phyloP scores from a whole-genome alignment of 805 yeast species.

The Myxozyma vanderwaltii region DNA sequence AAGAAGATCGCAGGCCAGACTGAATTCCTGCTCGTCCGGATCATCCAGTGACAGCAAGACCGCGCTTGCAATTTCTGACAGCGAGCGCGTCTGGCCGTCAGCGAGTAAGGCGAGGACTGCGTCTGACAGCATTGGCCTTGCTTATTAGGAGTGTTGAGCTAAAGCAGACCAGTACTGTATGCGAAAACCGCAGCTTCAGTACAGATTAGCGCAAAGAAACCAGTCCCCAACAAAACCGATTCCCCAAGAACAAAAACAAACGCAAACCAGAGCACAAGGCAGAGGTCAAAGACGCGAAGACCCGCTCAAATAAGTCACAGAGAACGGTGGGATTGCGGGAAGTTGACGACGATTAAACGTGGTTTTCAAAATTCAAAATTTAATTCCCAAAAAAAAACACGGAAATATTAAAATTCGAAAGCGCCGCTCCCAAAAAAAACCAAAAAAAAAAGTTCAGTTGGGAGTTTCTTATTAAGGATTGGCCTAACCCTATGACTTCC shows the following conservation, averaged over 20 bases:
- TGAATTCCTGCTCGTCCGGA: slow-evolving; percentile 24
- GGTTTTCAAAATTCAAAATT: no score
- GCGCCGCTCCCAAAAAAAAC: not conserved
- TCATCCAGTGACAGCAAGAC: slow-evolving; percentile 4
- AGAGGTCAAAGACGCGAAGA: not conserved
- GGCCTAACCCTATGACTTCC: slow-evolving; percentile 9
- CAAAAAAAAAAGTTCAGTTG: not conserved
- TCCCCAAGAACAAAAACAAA: no score
- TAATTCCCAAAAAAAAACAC: not conserved
- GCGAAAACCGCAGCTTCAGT: no score
- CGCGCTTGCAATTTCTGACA: slow-evolving; percentile 4
- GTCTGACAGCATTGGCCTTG: slow-evolving; percentile 4
- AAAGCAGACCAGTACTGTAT: not conserved
- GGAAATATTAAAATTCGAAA: not conserved
- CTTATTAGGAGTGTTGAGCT: not conserved
- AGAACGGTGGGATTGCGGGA: not conserved
- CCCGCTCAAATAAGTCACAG: not conserved
- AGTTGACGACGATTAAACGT: not conserved
- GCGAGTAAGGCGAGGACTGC: slow-evolving; percentile 2
- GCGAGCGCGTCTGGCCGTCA: slow-evolving; percentile 7
- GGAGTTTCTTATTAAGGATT: not conserved
- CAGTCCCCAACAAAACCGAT: no score
- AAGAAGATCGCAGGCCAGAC: slow-evolving; percentile 23
- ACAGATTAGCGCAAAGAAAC: no score
- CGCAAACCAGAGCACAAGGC: not conserved